phyloP scores from a whole-genome alignment of 108 stramenopile genomes.

The Cylindrotheca fusiformis region DNA sequence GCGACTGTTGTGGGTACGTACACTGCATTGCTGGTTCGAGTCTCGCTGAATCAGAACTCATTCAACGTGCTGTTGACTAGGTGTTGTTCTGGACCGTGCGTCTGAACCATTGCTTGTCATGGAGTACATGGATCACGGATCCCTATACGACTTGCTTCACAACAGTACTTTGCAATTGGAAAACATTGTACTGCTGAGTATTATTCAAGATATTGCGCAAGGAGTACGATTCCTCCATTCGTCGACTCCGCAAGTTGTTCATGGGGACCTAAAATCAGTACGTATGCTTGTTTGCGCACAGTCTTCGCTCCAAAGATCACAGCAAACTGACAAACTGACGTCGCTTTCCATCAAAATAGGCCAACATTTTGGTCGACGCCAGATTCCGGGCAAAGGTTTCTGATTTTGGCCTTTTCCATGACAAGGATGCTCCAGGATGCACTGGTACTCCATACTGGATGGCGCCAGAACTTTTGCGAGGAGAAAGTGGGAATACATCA shows the following conservation, averaged over 20 bases:
- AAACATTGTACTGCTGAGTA: constrained; percentile 43
- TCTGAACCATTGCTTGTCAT: constrained; percentile 56
- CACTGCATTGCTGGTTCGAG: background rate
- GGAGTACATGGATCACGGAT: constrained; percentile 77
- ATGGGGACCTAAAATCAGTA: constrained; percentile 29
- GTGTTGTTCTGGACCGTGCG: constrained; percentile 23
- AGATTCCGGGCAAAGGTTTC: constrained; percentile 54
- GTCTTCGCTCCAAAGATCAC: too few relatives aligned
- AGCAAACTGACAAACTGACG: too few relatives aligned
- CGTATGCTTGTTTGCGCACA: constrained; percentile 49
- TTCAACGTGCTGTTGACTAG: constrained; percentile 23
- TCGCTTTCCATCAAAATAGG: too few relatives aligned
- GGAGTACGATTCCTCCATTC: constrained; percentile 61
- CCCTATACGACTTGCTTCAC: constrained; percentile 59
- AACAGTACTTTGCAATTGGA: constrained; percentile 47
- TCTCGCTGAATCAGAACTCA: constrained; percentile 20
- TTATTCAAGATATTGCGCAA: constrained; percentile 49
- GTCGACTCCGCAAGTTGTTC: constrained; percentile 48
- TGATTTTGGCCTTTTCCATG: constrained; percentile 43
- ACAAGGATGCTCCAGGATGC: background rate
- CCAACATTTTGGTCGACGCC: constrained; percentile 42
- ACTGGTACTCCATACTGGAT: constrained; percentile 79
- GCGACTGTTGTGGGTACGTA: constrained; percentile 43
- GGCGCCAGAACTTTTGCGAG: constrained; percentile 76
- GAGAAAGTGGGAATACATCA: constrained; percentile 36